A percentile compares a stretch with the other conserved stretches of the same genome.
These are phyloP conservation scores for Rheum nobile DNA, from an alignment of 148 eudicot species.

Conservation along the genomic window DNA sequence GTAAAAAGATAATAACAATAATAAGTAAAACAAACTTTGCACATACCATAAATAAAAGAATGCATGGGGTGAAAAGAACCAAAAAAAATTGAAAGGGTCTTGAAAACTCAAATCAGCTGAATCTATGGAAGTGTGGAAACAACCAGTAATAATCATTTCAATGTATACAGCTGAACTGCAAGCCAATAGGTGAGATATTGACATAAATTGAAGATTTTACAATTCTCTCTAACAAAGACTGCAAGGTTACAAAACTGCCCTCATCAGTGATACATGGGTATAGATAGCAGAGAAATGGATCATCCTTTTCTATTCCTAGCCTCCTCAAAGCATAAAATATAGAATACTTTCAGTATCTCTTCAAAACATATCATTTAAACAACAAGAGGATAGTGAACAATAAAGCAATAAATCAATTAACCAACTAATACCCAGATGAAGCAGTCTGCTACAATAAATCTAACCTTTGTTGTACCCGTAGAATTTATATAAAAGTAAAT, in stretches of 20 bases:
- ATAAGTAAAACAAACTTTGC: neutral
- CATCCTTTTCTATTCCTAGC: neutral
- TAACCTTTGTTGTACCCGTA: constrained; percentile 79
- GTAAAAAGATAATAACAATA: constrained; percentile 12
- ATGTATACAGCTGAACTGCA: neutral
- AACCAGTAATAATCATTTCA: neutral
- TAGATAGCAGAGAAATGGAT: neutral
- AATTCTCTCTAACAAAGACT: neutral
- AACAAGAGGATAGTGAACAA: neutral
- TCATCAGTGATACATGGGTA: neutral
- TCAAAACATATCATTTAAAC: neutral
- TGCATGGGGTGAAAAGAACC: neutral
- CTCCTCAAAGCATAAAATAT: neutral
- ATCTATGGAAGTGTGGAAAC: neutral
- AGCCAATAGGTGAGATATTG: neutral
- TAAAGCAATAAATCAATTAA: neutral
- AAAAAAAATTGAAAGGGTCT: neutral
- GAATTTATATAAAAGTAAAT: constrained; percentile 89
- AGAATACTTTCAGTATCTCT: neutral
- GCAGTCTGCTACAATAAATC: neutral
- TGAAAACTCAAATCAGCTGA: neutral
- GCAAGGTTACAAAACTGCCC: neutral
- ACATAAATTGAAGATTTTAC: neutral
- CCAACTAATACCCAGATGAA: neutral
- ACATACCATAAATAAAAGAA: neutral